Conservation (phyloP, 2,329 filamentous ascomycete genomes). For the Trichoderma breve region DNA sequence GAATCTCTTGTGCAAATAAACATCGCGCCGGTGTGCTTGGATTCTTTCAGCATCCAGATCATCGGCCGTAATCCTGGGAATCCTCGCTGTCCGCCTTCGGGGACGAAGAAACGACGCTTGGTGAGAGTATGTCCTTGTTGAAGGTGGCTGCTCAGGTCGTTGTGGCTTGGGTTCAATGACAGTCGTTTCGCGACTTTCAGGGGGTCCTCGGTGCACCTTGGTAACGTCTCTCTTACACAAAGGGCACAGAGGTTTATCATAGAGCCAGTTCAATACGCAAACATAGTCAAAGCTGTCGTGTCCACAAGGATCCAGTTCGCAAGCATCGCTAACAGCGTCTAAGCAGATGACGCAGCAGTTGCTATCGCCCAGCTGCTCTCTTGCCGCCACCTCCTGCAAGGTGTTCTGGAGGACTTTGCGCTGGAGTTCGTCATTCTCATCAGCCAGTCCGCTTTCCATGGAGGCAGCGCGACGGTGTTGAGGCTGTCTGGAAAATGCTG, state of each 20-base stretch:
- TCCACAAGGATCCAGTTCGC: slow-evolving; percentile 70
- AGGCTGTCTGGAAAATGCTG: neutral
- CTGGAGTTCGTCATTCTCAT: slow-evolving; percentile 36
- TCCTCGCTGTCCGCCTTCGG: slow-evolving; percentile 11
- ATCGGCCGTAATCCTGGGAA: neutral
- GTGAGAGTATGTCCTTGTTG: neutral
- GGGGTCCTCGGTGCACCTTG: slow-evolving; percentile 65
- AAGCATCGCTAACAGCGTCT: slow-evolving; percentile 68
- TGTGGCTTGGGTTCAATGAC: slow-evolving; percentile 54
- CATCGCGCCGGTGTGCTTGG: slow-evolving; percentile 57
- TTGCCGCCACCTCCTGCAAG: slow-evolving; percentile 40
- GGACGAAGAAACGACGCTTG: neutral
- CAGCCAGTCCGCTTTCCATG: slow-evolving; percentile 9
- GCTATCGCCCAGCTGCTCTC: slow-evolving; percentile 24
- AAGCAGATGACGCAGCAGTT: slow-evolving; percentile 83
- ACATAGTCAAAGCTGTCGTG: slow-evolving; percentile 83
- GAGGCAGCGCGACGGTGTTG: neutral
- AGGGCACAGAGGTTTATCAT: slow-evolving; percentile 70
- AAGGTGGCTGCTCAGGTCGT: slow-evolving; percentile 6
- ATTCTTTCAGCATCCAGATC: slow-evolving; percentile 16
- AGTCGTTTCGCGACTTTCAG: slow-evolving; percentile 40
- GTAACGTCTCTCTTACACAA: slow-evolving; percentile 64
- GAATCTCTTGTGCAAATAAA: slow-evolving; percentile 72
- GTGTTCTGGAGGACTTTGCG: slow-evolving; percentile 45
- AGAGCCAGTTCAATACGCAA: slow-evolving; percentile 80